Evolutionary conservation across 108 stramenopile genomes (phyloP), one percentile per base, ranked within the genome.

Genomic region (Asterionellopsis glacialis): DNA sequence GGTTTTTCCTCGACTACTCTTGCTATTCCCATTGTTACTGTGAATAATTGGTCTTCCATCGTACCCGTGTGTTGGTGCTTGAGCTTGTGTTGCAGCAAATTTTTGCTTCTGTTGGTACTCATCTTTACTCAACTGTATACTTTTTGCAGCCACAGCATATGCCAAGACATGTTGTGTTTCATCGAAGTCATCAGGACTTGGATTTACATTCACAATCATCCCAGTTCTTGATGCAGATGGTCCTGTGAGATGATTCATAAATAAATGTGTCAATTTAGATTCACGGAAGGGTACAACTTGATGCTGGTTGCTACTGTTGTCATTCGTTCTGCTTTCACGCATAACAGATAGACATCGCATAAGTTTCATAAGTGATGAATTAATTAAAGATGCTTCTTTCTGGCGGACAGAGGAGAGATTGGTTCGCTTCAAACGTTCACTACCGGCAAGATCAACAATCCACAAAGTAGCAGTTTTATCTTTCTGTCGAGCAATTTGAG

Each of bases 401-500:
- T 96, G 97, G 9, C 91, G 87, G n/a, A 71, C 61, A 61, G 76
- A 64, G 0, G 66, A 64, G 16, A 59, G 58, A 1, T 73, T 75
- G 3, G 96, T 96, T 25, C 95, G 75, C 38, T 95, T 91, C 55
- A 79, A 73, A 3, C 98, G 72, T 68, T 99, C 98, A 59, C 90
- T 92, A 10, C 98, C 98, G 5, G 98, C 98, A 45, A 99, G 72
- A 62, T 99, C 98, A 0, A 99, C 97, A 47, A 99, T 90, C 94
- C 88, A 95, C 51, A 97, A 61, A 18, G 73, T 89, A 11, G 69
- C 62, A n/a, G 73, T 68, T 40, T 75, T 71, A 11, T 40, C 52
- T 55, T 73, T 72, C 41, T 59, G 64, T 24, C 25, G 47, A 38
- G 58, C 23, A 16, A 61, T 65, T 14, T 23, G 26, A 0, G 50